Percentiles rank a stretch among this genome's conserved stretches.
phyloP scores from a whole-genome alignment of 495 filamentous ascomycete genomes.

The Hypoxylon trugodes region DNA sequence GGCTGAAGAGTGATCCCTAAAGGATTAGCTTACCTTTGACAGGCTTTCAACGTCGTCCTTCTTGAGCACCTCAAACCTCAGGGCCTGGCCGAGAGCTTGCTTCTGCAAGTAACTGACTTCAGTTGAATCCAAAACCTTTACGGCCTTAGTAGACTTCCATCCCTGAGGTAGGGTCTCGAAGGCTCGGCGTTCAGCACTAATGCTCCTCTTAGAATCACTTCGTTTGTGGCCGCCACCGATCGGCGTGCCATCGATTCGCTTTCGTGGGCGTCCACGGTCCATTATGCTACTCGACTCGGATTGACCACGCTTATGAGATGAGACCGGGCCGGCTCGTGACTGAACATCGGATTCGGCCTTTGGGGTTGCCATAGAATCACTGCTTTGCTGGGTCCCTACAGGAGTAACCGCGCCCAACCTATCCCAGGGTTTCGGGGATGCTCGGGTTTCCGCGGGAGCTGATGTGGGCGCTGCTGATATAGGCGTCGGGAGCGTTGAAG shows the following conservation, averaged over 20 bases:
- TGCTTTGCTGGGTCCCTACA: constrained; percentile 37
- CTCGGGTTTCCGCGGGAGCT: constrained; percentile 52
- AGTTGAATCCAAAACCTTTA: constrained; percentile 51
- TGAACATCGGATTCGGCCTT: constrained; percentile 48
- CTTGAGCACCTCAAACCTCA: constrained; percentile 72
- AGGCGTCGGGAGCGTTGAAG: constrained; percentile 56
- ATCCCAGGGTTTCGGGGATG: constrained; percentile 58
- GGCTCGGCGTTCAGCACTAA: constrained; percentile 57
- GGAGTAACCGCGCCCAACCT: constrained; percentile 36
- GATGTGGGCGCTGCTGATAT: constrained; percentile 58
- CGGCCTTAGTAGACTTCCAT: constrained; percentile 61
- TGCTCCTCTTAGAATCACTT: constrained; percentile 48
- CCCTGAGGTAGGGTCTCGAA: constrained; percentile 67
- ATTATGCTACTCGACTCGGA: constrained; percentile 68
- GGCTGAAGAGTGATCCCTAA: neutral
- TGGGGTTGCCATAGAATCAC: constrained; percentile 37
- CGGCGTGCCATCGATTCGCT: constrained; percentile 50
- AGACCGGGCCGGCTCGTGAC: constrained; percentile 27
- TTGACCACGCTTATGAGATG: constrained; percentile 57
- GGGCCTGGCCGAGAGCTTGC: constrained; percentile 70
- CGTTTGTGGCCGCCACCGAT: constrained; percentile 47
- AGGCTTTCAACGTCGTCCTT: constrained; percentile 72
- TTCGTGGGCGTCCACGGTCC: constrained; percentile 66
- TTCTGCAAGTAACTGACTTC: constrained; percentile 65
- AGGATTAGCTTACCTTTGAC: constrained; percentile 59